Percentiles rank a stretch among this genome's conserved stretches.
Evolutionary conservation across 495 filamentous ascomycete genomes (phyloP).

Genomic region (Aspergillus steynii): DNA sequence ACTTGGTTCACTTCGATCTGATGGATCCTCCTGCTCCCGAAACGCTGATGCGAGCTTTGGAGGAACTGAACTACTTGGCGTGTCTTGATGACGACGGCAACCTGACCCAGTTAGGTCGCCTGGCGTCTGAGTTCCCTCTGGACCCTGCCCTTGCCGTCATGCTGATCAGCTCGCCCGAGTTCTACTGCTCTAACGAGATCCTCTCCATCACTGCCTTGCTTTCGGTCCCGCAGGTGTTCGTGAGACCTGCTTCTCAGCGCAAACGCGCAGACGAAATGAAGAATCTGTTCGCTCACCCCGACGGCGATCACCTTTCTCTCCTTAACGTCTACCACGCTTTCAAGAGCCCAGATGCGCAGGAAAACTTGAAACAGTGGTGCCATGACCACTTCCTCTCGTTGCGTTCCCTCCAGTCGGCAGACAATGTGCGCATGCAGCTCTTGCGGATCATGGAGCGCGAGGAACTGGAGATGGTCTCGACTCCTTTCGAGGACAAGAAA

Average conservation of each 20-base stretch:
- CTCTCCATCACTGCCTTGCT: constrained; percentile 92
- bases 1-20: constrained; percentile 96
- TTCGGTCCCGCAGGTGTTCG: constrained; percentile 92
- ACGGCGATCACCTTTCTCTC: constrained; percentile 94
- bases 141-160: constrained; percentile 96
- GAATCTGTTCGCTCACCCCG: constrained; percentile 82
- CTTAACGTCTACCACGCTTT: constrained; percentile 98
- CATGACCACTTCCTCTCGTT: constrained; percentile 96
- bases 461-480: constrained; percentile 81
- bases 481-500: constrained; percentile 89
- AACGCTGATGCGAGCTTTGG: constrained; percentile 96
- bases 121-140: constrained; percentile 94
- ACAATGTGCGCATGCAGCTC: constrained; percentile 89
- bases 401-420: constrained; percentile 84
- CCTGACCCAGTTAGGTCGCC: constrained; percentile 77
- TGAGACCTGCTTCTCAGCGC: constrained; percentile 77
- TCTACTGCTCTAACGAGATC: constrained; percentile 98
- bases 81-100: constrained; percentile 97
- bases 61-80: constrained; percentile 96
- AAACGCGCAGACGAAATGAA: constrained; percentile 99
- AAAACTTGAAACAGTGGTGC: constrained; percentile 85
- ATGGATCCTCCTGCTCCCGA: constrained; percentile 99
- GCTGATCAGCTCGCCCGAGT: constrained; percentile 95
- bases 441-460: constrained; percentile 94
- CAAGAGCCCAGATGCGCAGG: constrained; percentile 71